Base-by-base conservation (phyloP, 306 rosid species). In the Vigna reflexopilosa region DNA sequence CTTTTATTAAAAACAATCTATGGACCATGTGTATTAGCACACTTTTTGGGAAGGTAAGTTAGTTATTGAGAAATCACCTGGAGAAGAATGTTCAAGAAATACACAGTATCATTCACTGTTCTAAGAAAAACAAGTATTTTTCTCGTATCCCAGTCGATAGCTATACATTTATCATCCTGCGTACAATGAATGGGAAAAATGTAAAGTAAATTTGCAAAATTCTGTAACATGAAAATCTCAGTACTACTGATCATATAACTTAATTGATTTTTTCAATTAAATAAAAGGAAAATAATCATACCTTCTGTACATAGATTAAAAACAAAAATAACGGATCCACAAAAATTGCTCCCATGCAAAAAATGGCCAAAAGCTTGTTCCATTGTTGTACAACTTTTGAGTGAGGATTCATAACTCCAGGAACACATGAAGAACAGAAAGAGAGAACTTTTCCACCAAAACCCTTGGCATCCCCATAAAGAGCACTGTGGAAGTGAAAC, bases 381-480 rank as follows among this genome's bases (percentile, higher is more conserved):
- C 98, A 94, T 13, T 34, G 88, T 72, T 90, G 98, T 70, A 92
- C 87, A 40, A 85, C 73, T 84, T 80, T 91, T 58, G 89, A 9
- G 78, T 91, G 98, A 81, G 97, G 98, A 70, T 92, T 92, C 88
- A 92, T 90, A 64, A 92, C 90, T 78, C 93, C 93, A 52, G 91
- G 93, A 83, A 92, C 78, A 80, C 55, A 80, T 48, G 86, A 80
- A 83, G 62, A 54, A 82, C 85, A 81, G 73, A 76, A 90, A 58
- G 94, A 82, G 74, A 20, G 32, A 79, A 85, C 62, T 72, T 82
- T 91, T 82, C 83, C 84, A 0, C 83, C 90, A 61, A 88, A 87
- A 49, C 98, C 97, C 81, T 89, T 91, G 50, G 96, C 97, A 63
- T 87, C 98, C 26, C 94, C 97, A 78, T 89, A 91, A 49, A 89